Evolutionary conservation across 2,329 filamentous ascomycete species (phyloP), one percentile per base, ranked within the genome.

Genomic region (Xylariaceae sp.): DNA sequence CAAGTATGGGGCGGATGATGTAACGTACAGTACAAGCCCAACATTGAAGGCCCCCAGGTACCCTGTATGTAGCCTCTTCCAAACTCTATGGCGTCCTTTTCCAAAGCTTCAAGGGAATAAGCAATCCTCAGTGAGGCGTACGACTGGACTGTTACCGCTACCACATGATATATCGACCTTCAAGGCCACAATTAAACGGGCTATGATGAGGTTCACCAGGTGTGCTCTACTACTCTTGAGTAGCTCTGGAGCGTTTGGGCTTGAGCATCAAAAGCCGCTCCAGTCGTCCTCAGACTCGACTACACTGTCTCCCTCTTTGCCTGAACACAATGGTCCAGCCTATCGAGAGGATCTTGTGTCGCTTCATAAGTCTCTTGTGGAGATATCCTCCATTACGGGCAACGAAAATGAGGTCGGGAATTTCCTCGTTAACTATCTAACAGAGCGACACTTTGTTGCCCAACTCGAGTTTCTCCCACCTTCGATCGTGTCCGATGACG

Each of bases 321-420:
- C 29, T 26, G 24, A 35, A 7, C 33, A 39, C n/a, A 9, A 33
- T 23, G 58, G 60, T 1, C 71, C 73, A 0, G 27, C 71, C 3
- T 79, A 78, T 62, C 78, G 81, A 30, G 61, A 73, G 3, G 69
- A 74, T 32, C 80, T 96, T 1, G 79, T 96, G 36, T 79, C 80
- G 15, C 80, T 96, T 10, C 92, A 96, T 74, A 83, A 86, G 47
- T 81, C 84, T 13, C 83, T 96, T n/a, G 80, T 92, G 24, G 78
- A 87, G 53, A 87, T 87, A 37, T 80, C 87, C 43, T 96, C 91
- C 0, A 81, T 91, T 58, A 85, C 82, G 3, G 83, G 82, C 39
- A 79, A 86, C 57, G 92, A 96, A 70, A 74, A 82, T 35, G 73
- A 79, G 0, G 85, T 92, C 6, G 90, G 87, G 36, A 68, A 81